Base-by-base conservation (phyloP, 225 moss, liverwort and hornwort genomes). In the Polytrichum commune region DNA sequence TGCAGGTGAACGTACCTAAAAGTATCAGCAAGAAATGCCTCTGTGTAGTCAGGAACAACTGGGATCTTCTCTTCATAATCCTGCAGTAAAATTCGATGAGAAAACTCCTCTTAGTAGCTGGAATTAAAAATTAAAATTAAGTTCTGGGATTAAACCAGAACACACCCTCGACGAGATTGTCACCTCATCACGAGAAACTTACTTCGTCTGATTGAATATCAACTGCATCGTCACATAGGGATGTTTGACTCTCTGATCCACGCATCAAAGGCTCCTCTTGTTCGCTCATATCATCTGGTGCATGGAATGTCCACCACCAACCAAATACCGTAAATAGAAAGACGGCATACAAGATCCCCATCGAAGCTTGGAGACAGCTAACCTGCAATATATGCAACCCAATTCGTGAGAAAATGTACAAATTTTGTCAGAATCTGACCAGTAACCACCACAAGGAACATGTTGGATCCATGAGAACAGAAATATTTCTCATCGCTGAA, bases 21-120 rank as follows among this genome's bases (percentile, higher is more conserved):
- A 79, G 76, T 83, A 62, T 85, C 74, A 58, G 92, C 87, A 75
- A 96, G 84, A 69, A 86, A 93, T 33, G 88, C 86, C 73, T 96
- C 82, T 26, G 89, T 74, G 68, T 87, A 84, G 54, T 92, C 83
- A 69, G 91, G 77, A 65, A 65, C 5, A 53, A 23, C 75, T 61
- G 83, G 79, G 65, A 76, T 55, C 65, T 80, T 83, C 32, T 61
- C 76, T 24, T 61, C 46, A 69, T 68, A 75, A 60, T 82, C 85
- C 75, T 76, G 76, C 68, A 86, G 73, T 79, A 53, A 46, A 38
- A 38, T 38, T 46, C 46, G 46, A 46, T 16, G 46, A 46, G 1
- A 16, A 46, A 46, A 46, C 13, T 46, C 46, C 4, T 46, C 46
- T 46, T 46, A 46, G 46, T 16, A 61, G 6, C 22, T 61, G 60